phyloP scores from a whole-genome alignment of 1,139 yeast species.

The Zygosaccharomyces sapae region DNA sequence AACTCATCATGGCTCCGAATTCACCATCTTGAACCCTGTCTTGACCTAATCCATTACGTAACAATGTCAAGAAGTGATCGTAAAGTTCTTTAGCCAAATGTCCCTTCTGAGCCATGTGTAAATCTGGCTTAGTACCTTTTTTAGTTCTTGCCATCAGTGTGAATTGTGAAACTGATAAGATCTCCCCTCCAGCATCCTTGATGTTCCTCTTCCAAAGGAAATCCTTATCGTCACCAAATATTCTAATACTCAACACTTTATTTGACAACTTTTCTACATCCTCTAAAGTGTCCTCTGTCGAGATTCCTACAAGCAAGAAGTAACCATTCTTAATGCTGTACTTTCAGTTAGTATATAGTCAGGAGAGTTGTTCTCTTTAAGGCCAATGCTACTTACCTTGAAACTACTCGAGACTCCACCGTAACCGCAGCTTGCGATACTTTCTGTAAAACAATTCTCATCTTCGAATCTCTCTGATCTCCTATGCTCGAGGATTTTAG shows the following conservation, averaged over 20 bases:
- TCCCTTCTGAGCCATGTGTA: constrained; percentile 85
- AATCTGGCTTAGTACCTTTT: constrained; percentile 92
- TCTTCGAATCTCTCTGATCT: constrained; percentile 27
- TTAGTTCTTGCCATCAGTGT: constrained; percentile 78
- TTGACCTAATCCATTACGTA: constrained; percentile 53
- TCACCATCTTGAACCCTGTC: constrained; percentile 75
- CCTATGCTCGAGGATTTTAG: neutral
- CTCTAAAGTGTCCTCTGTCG: constrained; percentile 66
- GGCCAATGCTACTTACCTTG: constrained; percentile 48
- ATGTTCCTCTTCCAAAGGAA: constrained; percentile 59
- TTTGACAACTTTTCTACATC: constrained; percentile 68
- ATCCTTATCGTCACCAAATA: constrained; percentile 64
- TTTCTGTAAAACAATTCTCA: constrained; percentile 86
- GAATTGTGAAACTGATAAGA: constrained; percentile 78
- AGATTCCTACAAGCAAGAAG: constrained; percentile 77
- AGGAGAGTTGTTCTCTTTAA: neutral
- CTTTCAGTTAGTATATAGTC: constrained; percentile 1
- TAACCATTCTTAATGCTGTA: constrained; percentile 66
- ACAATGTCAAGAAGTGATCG: constrained; percentile 49
- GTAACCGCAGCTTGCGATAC: constrained; percentile 84
- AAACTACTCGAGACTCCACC: constrained; percentile 64
- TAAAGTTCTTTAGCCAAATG: constrained; percentile 63
- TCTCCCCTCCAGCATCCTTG: constrained; percentile 52
- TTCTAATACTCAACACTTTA: constrained; percentile 58
- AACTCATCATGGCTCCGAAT: constrained; percentile 98